phyloP scores from a whole-genome alignment of 2,329 filamentous ascomycete genomes.

The Byssochlamys sp. region DNA sequence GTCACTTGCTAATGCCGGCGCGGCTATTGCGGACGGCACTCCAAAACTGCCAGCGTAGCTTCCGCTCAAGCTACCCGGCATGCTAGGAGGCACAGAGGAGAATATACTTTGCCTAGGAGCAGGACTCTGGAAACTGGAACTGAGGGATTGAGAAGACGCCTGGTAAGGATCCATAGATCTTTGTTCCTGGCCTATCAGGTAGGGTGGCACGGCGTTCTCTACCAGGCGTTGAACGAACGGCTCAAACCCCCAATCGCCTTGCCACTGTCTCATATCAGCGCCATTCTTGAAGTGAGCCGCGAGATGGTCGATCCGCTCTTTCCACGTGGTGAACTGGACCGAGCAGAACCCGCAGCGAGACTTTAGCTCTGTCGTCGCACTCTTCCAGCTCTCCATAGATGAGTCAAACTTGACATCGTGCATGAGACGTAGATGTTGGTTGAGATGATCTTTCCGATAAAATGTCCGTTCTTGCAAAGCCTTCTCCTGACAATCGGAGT shows the following conservation, averaged over 20 bases:
- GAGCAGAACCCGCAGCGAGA: slow-evolving; percentile 38
- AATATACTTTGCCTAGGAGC: slow-evolving; percentile 20
- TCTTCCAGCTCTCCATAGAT: slow-evolving; percentile 52
- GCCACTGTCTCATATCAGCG: slow-evolving; percentile 30
- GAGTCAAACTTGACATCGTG: slow-evolving; percentile 47
- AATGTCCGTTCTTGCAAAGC: slow-evolving; percentile 51
- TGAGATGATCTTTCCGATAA: slow-evolving; percentile 54
- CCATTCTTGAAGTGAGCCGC: slow-evolving; percentile 33
- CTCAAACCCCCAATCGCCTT: slow-evolving; percentile 35
- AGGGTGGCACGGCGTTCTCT: slow-evolving; percentile 28
- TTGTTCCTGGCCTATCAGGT: slow-evolving; percentile 27
- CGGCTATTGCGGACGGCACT: slow-evolving; percentile 15
- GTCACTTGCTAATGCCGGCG: slow-evolving; percentile 22
- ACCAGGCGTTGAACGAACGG: slow-evolving; percentile 25
- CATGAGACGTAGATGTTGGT: slow-evolving; percentile 52
- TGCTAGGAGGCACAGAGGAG: slow-evolving; percentile 26
- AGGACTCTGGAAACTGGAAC: slow-evolving; percentile 24
- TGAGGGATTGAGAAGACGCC: slow-evolving; percentile 8
- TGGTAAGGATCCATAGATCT: slow-evolving; percentile 25
- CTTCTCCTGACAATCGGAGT: slow-evolving; percentile 51
- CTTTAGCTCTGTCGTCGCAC: slow-evolving; percentile 45
- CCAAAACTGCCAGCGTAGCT: slow-evolving; percentile 28
- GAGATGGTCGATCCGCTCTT: slow-evolving; percentile 34
- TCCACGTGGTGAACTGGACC: slow-evolving; percentile 34
- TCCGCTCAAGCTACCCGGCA: slow-evolving; percentile 24